Evolutionary conservation across 2,329 filamentous ascomycete genomes (phyloP).

Genomic region (Ophiostoma sp.): DNA sequence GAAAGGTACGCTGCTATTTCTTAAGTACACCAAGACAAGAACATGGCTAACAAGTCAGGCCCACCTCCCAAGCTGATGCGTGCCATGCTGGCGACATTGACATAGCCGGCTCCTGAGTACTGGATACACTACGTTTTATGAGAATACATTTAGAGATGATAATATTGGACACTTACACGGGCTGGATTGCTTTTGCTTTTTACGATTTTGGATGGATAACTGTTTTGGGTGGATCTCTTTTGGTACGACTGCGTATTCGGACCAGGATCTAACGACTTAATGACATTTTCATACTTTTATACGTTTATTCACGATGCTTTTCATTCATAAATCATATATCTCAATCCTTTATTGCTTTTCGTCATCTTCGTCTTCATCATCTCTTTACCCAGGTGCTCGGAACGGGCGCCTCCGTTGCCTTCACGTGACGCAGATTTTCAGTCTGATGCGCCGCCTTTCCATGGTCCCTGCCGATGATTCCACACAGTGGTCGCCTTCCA

Average conservation of each 20-base stretch:
- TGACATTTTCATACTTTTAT: background rate
- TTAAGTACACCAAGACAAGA: background rate
- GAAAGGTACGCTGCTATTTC: conserved; percentile 46
- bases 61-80: conserved; percentile 28
- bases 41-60: conserved; percentile 20
- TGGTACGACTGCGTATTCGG: background rate
- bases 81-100: conserved; percentile 31
- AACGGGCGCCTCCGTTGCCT: background rate
- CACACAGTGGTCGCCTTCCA: background rate
- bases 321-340: background rate
- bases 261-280: background rate
- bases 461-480: background rate
- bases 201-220: background rate
- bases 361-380: background rate
- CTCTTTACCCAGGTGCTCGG: background rate
- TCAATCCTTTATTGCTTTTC: background rate
- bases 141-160: background rate
- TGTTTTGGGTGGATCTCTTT: background rate
- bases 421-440: background rate
- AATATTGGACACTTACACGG: background rate
- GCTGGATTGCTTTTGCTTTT: background rate
- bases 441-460: background rate
- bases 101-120: conserved; percentile 17
- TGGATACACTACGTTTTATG: background rate
- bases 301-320: background rate